These are phyloP conservation scores for Penicillium maclennaniae DNA, from an alignment of 495 filamentous ascomycete genomes.

Conservation along the genomic window DNA sequence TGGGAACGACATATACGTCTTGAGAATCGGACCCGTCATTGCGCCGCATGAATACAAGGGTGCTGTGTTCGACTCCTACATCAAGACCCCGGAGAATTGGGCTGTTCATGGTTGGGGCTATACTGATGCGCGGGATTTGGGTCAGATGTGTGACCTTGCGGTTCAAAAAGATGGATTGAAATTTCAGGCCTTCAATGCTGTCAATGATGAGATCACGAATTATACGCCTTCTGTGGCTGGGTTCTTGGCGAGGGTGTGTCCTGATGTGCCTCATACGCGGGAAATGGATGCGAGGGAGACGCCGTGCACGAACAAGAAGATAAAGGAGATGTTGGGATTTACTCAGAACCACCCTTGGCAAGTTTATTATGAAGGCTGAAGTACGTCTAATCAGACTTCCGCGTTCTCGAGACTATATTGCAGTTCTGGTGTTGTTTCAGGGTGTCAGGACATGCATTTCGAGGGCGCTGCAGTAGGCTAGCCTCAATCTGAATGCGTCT, in stretches of 20 bases:
- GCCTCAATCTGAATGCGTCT: too few species aligned
- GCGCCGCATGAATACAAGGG: constrained; percentile 55
- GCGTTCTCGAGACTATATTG: too few species aligned
- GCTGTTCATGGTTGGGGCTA: constrained; percentile 59
- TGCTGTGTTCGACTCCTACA: constrained; percentile 44
- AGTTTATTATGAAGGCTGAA: constrained; percentile 22
- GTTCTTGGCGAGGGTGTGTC: constrained; percentile 46
- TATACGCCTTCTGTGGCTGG: constrained; percentile 36
- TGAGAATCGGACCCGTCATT: constrained; percentile 57
- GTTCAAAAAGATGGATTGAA: constrained; percentile 49
- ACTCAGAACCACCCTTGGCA: constrained; percentile 54
- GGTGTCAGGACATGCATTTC: too few species aligned
- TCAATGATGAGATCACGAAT: constrained; percentile 55
- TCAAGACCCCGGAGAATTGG: constrained; percentile 44
- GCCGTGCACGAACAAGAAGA: constrained; percentile 56
- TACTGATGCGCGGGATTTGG: constrained; percentile 56
- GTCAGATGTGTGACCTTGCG: constrained; percentile 52
- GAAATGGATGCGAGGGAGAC: constrained; percentile 54
- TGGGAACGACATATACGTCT: constrained; percentile 53
- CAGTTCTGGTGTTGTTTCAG: too few species aligned
- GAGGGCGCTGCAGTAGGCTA: too few species aligned
- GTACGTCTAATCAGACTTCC: too few species aligned
- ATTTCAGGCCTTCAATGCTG: constrained; percentile 60
- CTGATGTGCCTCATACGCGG: constrained; percentile 44
- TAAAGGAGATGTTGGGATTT: constrained; percentile 54